These are phyloP conservation scores for Plasmodium relictum DNA, from an alignment of 169 alveolate genomes.

Conservation along the genomic window DNA sequence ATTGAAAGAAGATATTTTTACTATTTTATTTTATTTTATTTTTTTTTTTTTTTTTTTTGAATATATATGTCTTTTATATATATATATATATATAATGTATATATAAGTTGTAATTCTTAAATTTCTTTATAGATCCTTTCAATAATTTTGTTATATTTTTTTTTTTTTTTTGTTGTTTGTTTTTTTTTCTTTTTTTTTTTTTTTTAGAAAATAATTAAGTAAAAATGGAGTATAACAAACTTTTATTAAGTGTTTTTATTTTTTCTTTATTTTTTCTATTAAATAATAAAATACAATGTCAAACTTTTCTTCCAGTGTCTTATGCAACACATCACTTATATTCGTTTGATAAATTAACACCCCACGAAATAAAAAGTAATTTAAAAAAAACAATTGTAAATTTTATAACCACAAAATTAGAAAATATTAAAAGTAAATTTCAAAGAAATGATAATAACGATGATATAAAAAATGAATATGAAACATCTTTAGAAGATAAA, in stretches of 20 bases:
- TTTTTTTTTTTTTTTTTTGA: too few species aligned
- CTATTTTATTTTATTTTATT: too few species aligned
- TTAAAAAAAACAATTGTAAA: slow-evolving; percentile 33
- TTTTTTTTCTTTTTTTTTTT: too few species aligned
- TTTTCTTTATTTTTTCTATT: background rate
- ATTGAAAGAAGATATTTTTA: too few species aligned
- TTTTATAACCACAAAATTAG: slow-evolving; percentile 49
- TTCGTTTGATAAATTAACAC: slow-evolving; percentile 37
- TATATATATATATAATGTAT: too few species aligned
- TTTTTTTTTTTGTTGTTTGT: slow-evolving; percentile 9
- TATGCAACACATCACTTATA: slow-evolving; percentile 66
- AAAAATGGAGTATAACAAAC: too few species aligned
- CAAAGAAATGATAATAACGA: background rate
- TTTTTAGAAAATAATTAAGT: too few species aligned
- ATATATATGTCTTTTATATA: too few species aligned
- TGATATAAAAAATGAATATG: slow-evolving; percentile 9
- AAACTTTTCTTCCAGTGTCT: slow-evolving; percentile 48
- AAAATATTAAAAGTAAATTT: slow-evolving; percentile 33
- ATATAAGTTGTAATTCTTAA: too few species aligned
- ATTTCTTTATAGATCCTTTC: too few species aligned
- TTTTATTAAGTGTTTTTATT: background rate
- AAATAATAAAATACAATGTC: slow-evolving; percentile 21
- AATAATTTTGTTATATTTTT: too few species aligned
- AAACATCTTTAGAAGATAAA: slow-evolving; percentile 57
- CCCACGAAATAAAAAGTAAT: slow-evolving; percentile 54